Conservation (phyloP, 768 basidiomycete species). For the Boletales sp. region DNA sequence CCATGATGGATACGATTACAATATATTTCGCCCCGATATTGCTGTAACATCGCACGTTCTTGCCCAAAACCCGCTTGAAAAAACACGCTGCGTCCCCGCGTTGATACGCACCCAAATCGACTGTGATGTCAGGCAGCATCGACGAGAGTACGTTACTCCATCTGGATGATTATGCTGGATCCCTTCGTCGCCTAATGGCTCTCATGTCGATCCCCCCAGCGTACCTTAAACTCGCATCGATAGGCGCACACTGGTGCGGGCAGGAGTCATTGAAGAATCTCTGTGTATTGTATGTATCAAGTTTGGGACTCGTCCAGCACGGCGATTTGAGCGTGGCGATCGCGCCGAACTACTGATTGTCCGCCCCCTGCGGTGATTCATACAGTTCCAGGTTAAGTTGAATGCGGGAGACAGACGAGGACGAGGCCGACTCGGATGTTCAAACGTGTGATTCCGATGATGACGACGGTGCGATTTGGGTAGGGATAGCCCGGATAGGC, state of each 20-base stretch:
- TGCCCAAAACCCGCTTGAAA: too few relatives aligned
- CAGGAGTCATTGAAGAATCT: slow-evolving; percentile 3
- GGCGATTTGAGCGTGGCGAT: background rate
- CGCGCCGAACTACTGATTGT: background rate
- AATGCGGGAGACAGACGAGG: background rate
- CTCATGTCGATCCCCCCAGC: background rate
- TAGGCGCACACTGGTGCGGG: slow-evolving; percentile 2
- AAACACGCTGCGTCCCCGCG: too few relatives aligned
- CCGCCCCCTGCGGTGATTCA: slow-evolving; percentile 3
- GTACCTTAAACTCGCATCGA: background rate
- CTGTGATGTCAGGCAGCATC: too few relatives aligned
- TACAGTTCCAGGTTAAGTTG: slow-evolving; percentile 8
- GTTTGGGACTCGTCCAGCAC: background rate
- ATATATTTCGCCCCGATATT: too few relatives aligned
- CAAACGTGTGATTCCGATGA: background rate
- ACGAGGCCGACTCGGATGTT: background rate
- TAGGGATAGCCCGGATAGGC: slow-evolving; percentile 1
- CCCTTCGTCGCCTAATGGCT: too few relatives aligned
- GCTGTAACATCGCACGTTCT: too few relatives aligned
- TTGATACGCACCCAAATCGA: too few relatives aligned
- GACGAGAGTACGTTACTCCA: background rate
- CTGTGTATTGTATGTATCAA: slow-evolving; percentile 7
- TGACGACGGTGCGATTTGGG: slow-evolving; percentile 7
- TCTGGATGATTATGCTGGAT: background rate
- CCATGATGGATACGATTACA: too few relatives aligned